These are phyloP conservation scores for Erodium moschatum DNA, from an alignment of 441 rosid species.

Conservation along the genomic window DNA sequence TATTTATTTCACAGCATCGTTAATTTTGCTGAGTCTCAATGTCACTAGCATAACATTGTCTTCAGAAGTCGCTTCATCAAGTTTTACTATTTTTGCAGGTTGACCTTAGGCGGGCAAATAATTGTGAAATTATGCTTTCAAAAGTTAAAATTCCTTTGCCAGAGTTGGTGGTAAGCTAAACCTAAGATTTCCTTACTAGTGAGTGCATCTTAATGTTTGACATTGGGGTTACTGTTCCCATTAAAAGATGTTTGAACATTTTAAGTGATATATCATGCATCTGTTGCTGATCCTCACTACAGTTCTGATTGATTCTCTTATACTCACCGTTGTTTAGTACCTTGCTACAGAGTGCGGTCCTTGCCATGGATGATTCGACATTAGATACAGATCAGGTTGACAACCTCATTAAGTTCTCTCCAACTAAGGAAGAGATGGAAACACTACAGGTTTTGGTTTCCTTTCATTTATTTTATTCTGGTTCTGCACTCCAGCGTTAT, in stretches of 20 bases:
- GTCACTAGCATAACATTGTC: slow-evolving; percentile 13
- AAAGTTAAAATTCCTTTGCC: slow-evolving; percentile 88
- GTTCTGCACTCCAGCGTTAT: neutral
- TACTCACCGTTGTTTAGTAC: slow-evolving; percentile 3
- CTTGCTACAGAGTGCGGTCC: slow-evolving; percentile 57
- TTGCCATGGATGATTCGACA: slow-evolving; percentile 72
- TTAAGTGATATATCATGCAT: neutral
- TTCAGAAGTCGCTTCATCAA: slow-evolving; percentile 22
- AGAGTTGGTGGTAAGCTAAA: slow-evolving; percentile 65
- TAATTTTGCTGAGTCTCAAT: neutral
- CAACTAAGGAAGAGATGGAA: slow-evolving; percentile 91
- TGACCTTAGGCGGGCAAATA: slow-evolving; percentile 92
- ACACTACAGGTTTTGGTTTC: slow-evolving; percentile 51
- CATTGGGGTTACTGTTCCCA: neutral
- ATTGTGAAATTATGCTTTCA: slow-evolving; percentile 97
- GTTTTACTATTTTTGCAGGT: slow-evolving; percentile 52
- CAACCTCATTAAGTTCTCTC: slow-evolving; percentile 84
- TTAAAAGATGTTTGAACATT: neutral
- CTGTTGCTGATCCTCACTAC: slow-evolving; percentile 6
- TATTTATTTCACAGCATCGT: neutral
- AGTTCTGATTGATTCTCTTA: slow-evolving; percentile 20
- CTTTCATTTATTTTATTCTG: neutral
- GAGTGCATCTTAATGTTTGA: slow-evolving; percentile 10
- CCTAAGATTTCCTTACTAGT: slow-evolving; percentile 14
- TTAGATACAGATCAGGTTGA: slow-evolving; percentile 90